Evolutionary conservation across 768 basidiomycete species (phyloP), one percentile per base, ranked within the genome.

Genomic region (Pleurotus eryngii): DNA sequence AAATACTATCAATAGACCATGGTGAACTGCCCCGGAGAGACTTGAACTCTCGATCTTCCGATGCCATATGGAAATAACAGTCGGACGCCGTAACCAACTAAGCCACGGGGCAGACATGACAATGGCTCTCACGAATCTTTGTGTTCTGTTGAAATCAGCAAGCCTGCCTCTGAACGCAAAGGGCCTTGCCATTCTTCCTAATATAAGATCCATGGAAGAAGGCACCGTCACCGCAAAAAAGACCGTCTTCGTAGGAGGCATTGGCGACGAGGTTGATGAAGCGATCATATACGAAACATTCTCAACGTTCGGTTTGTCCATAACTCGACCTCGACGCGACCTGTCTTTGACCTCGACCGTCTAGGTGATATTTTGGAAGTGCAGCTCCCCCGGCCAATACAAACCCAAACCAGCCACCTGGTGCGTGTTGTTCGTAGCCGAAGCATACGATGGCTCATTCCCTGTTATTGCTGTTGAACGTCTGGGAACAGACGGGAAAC

Each of bases 321-420:
- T 30, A 53, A 35, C 12, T 46, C 55, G 37, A 39, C 48, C 42
- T 17, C 48, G 14, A 20, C 20, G 50, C 14, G 18, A 62, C 54
- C 24, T 20, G 48, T n/a, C 46, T 59, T 42, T 59, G 57, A 54
- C 64, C 37, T 48, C 45, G 27, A 8, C 38, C 60, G 43, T 59
- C 55, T 71, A 96, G 94, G 94, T 43, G 95, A 97, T 68, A 84
- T 98, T 57, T 84, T 97, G 57, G 94, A 97, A 67, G 87, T 98
- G 18, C 90, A 93, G 64, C 74, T 98, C 43, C 95, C 95, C 77
- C 85, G 14, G 90, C 93, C 12, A 79, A 83, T 4, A 81, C 84
- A n/a, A 87, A 89, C 66, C 82, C 84, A 56, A 77, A 80, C 61
- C 75, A 82, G 57, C 85, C 84, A 55, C 74, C 80, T 58, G 86